phyloP scores from a whole-genome alignment of 768 basidiomycete genomes.

The Kwoniella europaea region DNA sequence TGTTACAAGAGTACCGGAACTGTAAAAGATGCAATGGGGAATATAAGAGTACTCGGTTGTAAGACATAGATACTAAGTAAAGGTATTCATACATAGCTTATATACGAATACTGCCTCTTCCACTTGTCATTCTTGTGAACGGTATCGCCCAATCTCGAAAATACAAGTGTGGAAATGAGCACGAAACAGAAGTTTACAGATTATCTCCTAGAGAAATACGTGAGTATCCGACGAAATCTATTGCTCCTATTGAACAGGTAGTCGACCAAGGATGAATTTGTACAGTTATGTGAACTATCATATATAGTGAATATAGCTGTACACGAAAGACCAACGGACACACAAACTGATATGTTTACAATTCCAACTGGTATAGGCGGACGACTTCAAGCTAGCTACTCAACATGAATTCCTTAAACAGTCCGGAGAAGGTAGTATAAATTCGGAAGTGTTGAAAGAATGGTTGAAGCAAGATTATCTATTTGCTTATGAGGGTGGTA shows the following conservation, averaged over 20 bases:
- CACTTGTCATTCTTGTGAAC: no score
- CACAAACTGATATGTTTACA: no score
- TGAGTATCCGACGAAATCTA: background rate
- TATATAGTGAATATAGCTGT: no score
- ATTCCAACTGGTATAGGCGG: conserved; percentile 4
- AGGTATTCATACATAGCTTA: no score
- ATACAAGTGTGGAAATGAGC: background rate
- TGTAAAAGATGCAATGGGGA: background rate
- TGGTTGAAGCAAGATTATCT: conserved; percentile 76
- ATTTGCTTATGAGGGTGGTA: conserved; percentile 76
- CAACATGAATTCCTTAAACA: conserved; percentile 66
- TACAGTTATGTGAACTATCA: no score
- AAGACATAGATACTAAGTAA: no score
- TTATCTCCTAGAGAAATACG: conserved; percentile 18
- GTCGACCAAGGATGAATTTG: no score
- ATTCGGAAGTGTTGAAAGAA: conserved; percentile 63
- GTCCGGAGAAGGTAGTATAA: conserved; percentile 65
- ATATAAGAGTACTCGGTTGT: background rate
- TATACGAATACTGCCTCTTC: no score
- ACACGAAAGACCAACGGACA: no score
- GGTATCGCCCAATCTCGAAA: no score
- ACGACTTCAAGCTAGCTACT: conserved; percentile 63
- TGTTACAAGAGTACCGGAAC: no score
- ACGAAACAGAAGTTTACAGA: conserved; percentile 9
- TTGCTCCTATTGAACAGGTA: no score